Evolutionary conservation across 345 rosid genomes (phyloP).

Genomic region (Melastoma malabathricum): DNA sequence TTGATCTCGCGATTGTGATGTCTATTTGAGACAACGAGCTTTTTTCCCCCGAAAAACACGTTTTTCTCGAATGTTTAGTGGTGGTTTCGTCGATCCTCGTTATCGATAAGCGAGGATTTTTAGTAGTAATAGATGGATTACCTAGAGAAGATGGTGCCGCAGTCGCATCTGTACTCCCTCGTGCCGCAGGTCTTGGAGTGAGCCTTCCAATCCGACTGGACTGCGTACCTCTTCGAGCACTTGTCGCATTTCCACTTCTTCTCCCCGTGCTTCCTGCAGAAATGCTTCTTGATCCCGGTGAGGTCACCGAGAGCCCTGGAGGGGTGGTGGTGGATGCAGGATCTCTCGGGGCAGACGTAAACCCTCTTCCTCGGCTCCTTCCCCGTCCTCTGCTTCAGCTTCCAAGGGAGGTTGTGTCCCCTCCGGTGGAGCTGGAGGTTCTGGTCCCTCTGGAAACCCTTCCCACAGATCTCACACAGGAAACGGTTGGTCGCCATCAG

Average conservation of each 20-base stretch:
- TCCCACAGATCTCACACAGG: conserved; percentile 89
- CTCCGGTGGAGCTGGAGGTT: conserved; percentile 89
- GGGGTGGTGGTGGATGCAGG: conserved; percentile 80
- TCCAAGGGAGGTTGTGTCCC: conserved; percentile 98
- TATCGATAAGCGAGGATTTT: background rate
- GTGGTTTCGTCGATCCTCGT: too few relatives aligned
- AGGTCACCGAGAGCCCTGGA: conserved; percentile 94
- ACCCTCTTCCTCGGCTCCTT: conserved; percentile 78
- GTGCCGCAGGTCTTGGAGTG: conserved; percentile 97
- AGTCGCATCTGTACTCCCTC: conserved; percentile 87
- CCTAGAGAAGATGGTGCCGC: conserved; percentile 92
- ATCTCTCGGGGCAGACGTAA: conserved; percentile 87
- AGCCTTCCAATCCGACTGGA: conserved; percentile 98
- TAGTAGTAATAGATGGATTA: conserved; percentile 5
- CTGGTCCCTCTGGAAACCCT: conserved; percentile 96
- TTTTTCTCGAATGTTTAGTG: too few relatives aligned
- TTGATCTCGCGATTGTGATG: too few relatives aligned
- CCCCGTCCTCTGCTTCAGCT: conserved; percentile 80
- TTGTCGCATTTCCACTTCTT: conserved; percentile 96
- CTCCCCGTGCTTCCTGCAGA: conserved; percentile 91
- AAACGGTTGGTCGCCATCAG: conserved; percentile 97
- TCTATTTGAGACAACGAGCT: too few relatives aligned
- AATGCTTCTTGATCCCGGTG: conserved; percentile 95
- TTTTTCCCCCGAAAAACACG: too few relatives aligned
- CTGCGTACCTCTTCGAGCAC: conserved; percentile 89